Evolutionary conservation across 306 rosid genomes (phyloP).

Genomic region (Lathyrus tuberosus): DNA sequence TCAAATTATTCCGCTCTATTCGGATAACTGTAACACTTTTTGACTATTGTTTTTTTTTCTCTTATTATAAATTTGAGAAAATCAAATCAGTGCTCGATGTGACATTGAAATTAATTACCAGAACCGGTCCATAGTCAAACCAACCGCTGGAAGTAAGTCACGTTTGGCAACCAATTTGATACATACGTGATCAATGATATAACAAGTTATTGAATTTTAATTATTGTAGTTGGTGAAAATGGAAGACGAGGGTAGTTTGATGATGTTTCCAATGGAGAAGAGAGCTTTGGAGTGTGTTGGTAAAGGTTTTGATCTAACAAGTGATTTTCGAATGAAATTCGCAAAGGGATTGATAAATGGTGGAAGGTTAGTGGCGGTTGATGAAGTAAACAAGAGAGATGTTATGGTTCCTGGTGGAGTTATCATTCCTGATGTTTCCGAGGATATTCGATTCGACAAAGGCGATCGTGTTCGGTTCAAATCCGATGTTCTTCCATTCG

Average conservation of each 20-base stretch:
- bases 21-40: not conserved
- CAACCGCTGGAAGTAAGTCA: not conserved
- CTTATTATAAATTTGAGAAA: not conserved
- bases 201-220: not conserved
- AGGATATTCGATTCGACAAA: constrained; percentile 80
- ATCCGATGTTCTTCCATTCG: constrained; percentile 90
- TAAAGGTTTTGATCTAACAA: constrained; percentile 83
- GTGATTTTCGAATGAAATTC: constrained; percentile 80
- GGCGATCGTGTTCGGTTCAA: constrained; percentile 93
- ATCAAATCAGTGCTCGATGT: not conserved
- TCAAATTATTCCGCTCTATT: not conserved
- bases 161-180: constrained; percentile 18
- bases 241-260: constrained; percentile 39
- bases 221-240: not conserved
- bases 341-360: constrained; percentile 53
- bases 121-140: constrained; percentile 13
- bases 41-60: not conserved
- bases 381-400: constrained; percentile 68
- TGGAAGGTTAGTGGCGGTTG: constrained; percentile 68
- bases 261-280: constrained; percentile 44
- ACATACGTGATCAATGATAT: not conserved
- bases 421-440: constrained; percentile 63
- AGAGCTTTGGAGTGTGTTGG: constrained; percentile 82
- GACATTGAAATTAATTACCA: not conserved
- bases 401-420: constrained; percentile 73